Conservation (phyloP, 176 grass and related monocot genomes). For the Carex littledalei region DNA sequence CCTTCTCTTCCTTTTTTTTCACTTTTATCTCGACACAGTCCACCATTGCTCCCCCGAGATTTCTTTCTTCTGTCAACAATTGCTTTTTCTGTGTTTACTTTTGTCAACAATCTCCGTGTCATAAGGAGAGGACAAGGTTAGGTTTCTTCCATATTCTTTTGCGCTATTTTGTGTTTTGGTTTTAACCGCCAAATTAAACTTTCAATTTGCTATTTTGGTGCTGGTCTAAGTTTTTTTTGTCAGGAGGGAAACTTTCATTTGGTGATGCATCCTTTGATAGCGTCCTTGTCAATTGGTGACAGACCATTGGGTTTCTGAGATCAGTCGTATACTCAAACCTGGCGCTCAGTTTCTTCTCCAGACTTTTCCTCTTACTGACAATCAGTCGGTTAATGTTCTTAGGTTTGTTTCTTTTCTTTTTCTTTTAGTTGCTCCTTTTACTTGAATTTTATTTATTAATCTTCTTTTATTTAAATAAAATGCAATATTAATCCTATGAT, state of each 20-base stretch:
- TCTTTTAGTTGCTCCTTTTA: not conserved
- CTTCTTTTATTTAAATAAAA: conserved; percentile 14
- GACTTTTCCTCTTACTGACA: conserved; percentile 15
- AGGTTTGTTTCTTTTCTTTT: conserved; percentile 33
- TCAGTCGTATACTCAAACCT: conserved; percentile 61
- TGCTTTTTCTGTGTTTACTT: too few relatives aligned
- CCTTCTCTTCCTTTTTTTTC: too few relatives aligned
- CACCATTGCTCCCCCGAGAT: too few relatives aligned
- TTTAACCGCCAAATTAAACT: not conserved
- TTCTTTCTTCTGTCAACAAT: too few relatives aligned
- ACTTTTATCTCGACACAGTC: too few relatives aligned
- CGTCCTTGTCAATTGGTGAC: conserved; percentile 46
- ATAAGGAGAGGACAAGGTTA: too few relatives aligned
- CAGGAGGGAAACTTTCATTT: conserved; percentile 52
- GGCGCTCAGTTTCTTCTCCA: conserved; percentile 55
- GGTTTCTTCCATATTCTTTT: not conserved
- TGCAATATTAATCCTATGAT: not conserved
- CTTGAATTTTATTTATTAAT: conserved; percentile 1
- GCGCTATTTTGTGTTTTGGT: not conserved
- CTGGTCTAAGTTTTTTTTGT: not conserved
- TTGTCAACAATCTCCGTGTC: too few relatives aligned
- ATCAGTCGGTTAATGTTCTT: conserved; percentile 39
- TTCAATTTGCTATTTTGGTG: not conserved
- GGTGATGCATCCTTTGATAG: conserved; percentile 51
- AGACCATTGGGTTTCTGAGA: conserved; percentile 49